phyloP scores from a whole-genome alignment of 208 protist genomes.

The Leishmania turanica region DNA sequence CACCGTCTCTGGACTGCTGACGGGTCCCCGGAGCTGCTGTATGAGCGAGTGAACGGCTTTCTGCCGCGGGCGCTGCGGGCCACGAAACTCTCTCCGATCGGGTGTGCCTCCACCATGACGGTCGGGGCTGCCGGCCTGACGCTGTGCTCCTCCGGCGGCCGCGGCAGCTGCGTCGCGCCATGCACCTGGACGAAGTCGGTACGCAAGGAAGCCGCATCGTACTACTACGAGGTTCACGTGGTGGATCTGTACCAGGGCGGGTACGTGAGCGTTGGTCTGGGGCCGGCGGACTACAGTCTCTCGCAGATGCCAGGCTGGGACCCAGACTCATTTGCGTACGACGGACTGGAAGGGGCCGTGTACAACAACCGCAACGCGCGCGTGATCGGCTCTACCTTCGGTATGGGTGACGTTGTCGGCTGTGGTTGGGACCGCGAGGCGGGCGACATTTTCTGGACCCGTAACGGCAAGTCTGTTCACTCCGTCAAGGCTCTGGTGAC shows the following conservation, averaged over 20 bases:
- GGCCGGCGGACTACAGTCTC: constrained; percentile 74
- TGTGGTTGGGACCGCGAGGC: constrained; percentile 80
- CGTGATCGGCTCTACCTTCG: constrained; percentile 60
- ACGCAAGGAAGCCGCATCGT: constrained; percentile 20
- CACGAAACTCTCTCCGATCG: constrained; percentile 39
- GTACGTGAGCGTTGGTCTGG: constrained; percentile 77
- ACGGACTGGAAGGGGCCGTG: constrained; percentile 76
- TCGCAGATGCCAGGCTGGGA: constrained; percentile 87
- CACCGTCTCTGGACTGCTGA: constrained; percentile 23
- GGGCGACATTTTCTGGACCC: constrained; percentile 80
- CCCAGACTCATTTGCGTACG: constrained; percentile 70
- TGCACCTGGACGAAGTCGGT: constrained; percentile 42
- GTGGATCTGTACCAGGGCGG: constrained; percentile 64
- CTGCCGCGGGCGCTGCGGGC: constrained; percentile 52
- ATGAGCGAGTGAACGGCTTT: constrained; percentile 54
- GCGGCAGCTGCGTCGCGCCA: constrained; percentile 74
- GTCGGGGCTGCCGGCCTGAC: constrained; percentile 58
- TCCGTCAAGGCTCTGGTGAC: constrained; percentile 29
- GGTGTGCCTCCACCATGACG: constrained; percentile 47
- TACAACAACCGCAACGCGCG: constrained; percentile 54
- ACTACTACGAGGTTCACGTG: constrained; percentile 90
- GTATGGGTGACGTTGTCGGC: constrained; percentile 82
- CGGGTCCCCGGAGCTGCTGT: constrained; percentile 15
- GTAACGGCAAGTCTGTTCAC: constrained; percentile 76
- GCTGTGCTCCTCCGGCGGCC: constrained; percentile 48